phyloP scores from a whole-genome alignment of 345 rosid genomes.

The Syzygium grande region DNA sequence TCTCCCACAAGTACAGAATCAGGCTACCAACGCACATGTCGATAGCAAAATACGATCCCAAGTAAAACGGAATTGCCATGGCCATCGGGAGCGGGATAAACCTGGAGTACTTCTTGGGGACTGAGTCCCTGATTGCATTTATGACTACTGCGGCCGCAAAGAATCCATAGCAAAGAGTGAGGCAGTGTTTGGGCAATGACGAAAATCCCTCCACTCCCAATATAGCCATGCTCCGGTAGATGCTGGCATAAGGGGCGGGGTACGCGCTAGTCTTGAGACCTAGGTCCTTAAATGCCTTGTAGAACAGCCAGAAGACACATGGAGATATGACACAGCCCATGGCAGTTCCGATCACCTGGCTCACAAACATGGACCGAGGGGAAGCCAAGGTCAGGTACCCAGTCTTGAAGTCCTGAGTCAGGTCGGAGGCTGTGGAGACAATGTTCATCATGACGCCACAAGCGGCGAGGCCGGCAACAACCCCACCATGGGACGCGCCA shows the following conservation, averaged over 20 bases:
- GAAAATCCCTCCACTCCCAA: slow-evolving; percentile 70
- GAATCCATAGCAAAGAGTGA: slow-evolving; percentile 47
- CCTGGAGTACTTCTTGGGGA: slow-evolving; percentile 25
- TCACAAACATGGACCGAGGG: slow-evolving; percentile 5
- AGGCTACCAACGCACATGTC: neutral
- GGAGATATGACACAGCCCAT: slow-evolving; percentile 1
- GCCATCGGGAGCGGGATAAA: slow-evolving; percentile 80
- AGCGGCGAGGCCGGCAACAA: slow-evolving; percentile 69
- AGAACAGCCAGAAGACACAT: slow-evolving; percentile 3
- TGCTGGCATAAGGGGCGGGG: slow-evolving; percentile 31
- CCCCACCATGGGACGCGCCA: slow-evolving; percentile 53
- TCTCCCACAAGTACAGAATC: neutral
- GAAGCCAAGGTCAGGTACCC: slow-evolving; percentile 1
- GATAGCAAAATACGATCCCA: slow-evolving; percentile 50
- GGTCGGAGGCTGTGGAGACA: slow-evolving; percentile 80
- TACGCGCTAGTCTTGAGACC: slow-evolving; percentile 41
- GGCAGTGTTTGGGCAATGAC: slow-evolving; percentile 63
- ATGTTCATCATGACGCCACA: slow-evolving; percentile 96
- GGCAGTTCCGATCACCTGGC: neutral
- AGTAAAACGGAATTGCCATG: slow-evolving; percentile 83
- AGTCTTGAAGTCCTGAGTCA: slow-evolving; percentile 1
- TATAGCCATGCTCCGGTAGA: slow-evolving; percentile 53
- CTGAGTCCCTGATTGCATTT: slow-evolving; percentile 38
- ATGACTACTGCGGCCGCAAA: slow-evolving; percentile 51
- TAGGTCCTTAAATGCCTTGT: slow-evolving; percentile 24